phyloP scores from a whole-genome alignment of 176 grass and related monocot genomes.

The Microstegium vimineum region DNA sequence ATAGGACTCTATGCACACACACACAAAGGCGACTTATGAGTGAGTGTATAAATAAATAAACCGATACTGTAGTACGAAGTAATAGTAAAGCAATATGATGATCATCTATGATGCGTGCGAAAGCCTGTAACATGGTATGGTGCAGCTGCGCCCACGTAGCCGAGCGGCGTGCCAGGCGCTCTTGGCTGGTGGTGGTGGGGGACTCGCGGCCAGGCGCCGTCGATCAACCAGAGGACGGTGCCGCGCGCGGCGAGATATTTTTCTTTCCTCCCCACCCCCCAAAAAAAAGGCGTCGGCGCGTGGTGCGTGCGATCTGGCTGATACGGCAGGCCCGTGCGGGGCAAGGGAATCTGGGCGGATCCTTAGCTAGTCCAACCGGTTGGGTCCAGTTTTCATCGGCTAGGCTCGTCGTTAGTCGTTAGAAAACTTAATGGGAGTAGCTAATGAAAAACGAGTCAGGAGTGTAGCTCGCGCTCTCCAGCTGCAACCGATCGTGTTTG shows the following conservation, averaged over 20 bases:
- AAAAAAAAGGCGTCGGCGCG: neutral
- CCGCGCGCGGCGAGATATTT: neutral
- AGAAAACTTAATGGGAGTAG: no score
- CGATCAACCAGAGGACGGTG: neutral
- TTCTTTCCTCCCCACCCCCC: neutral
- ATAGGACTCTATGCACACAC: neutral
- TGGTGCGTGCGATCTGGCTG: neutral
- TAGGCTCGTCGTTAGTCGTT: no score
- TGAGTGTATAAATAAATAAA: no score
- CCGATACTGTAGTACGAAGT: neutral
- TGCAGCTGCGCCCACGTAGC: conserved; percentile 18
- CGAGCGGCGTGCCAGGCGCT: neutral
- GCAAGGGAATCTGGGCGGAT: neutral
- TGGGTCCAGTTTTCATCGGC: no score
- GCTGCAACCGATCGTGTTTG: no score
- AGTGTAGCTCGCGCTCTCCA: no score
- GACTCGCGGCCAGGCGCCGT: no score
- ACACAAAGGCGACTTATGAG: neutral
- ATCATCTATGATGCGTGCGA: neutral
- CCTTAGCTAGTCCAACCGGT: neutral
- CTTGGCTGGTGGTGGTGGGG: neutral
- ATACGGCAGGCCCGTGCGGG: neutral
- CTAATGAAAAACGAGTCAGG: no score
- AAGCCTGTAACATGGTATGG: neutral
- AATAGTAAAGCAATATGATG: no score